Conservation (phyloP, 768 basidiomycete species). For the Glaciozyma antarctica region DNA sequence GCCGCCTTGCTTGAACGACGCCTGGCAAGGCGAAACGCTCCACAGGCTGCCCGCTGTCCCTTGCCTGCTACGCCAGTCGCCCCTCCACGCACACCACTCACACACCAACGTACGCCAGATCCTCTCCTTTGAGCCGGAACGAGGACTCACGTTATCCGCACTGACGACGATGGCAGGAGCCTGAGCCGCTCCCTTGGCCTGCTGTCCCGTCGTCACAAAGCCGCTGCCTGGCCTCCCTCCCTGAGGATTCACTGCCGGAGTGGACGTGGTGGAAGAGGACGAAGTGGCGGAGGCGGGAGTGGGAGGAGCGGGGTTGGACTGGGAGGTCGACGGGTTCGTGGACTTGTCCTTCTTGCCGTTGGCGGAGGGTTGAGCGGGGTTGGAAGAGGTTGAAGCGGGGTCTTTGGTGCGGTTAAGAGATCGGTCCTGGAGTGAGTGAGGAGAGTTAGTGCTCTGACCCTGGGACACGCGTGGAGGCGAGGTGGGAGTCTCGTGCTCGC, state of each 20-base stretch:
- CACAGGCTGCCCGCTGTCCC: neutral
- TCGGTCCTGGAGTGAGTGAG: constrained; percentile 31
- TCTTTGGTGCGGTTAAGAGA: constrained; percentile 26
- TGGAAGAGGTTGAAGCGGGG: constrained; percentile 13
- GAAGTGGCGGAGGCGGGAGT: neutral
- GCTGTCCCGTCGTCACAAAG: constrained; percentile 21
- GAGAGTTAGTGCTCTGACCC: neutral
- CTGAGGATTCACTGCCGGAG: neutral
- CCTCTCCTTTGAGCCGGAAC: neutral
- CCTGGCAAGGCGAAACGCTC: too few relatives aligned
- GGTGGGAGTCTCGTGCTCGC: neutral
- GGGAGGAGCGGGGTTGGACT: neutral
- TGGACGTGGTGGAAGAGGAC: neutral
- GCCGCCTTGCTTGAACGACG: too few relatives aligned
- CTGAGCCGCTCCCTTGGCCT: neutral
- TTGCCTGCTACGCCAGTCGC: neutral
- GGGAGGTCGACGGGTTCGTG: neutral
- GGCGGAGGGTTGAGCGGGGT: neutral
- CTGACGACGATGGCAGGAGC: constrained; percentile 27
- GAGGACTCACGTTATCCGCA: constrained; percentile 17
- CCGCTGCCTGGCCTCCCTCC: constrained; percentile 10
- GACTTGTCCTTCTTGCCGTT: too few relatives aligned
- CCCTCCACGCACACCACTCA: too few relatives aligned
- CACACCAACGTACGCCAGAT: too few relatives aligned
- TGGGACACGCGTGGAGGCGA: too few relatives aligned